Evolutionary conservation across 2,329 filamentous ascomycete genomes (phyloP), one percentile per base, ranked within the genome.

Genomic region (Colletotrichum paranaense): DNA sequence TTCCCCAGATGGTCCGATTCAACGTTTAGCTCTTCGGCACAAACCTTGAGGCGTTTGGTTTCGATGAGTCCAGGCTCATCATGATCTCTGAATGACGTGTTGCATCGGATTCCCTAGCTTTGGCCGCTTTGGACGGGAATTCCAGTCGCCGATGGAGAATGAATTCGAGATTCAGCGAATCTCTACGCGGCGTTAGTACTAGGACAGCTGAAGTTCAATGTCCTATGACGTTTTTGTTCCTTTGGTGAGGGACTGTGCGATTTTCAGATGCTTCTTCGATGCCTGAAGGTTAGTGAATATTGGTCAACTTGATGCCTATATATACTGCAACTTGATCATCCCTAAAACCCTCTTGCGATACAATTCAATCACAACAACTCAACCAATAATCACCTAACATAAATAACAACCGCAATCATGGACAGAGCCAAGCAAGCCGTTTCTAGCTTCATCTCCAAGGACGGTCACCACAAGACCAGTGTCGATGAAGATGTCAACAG

Each of bases 381-480:
- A 8, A 11, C 5, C 52, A 58, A 19, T 6, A 26, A 63, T 19
- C 19, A 32, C 22, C n/a, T 2, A 46, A 9, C 19, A 55, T 4
- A 16, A 5, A 9, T 3, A 38, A 12, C 8, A 14, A 32, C 24
- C 55, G 6, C 28, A 80, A 87, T 28, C 76, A 92, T 93, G 91
- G 87, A 93, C 19, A 90, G 90, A 79, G 90, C 91, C 52, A 93
- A 91, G 85, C 84, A 87, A 78, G 89, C 88, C 73, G 87, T 93
- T 78, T 83, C 84, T 59, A 87, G 88, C 78, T 92, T 93, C 84
- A 87, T 92, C 77, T 84, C 82, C 79, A 87, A 88, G 77, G 85
- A 89, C 69, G 91, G 91, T 70, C 89, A 93, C 75, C 88, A 93
- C 77, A 90, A 92, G 78, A 94, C 92, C n/a, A 92, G 89, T 16